Percentiles rank a stretch among this genome's conserved stretches.
Conservation (phyloP, 495 filamentous ascomycete species). For the Podospora tetraspora region DNA sequence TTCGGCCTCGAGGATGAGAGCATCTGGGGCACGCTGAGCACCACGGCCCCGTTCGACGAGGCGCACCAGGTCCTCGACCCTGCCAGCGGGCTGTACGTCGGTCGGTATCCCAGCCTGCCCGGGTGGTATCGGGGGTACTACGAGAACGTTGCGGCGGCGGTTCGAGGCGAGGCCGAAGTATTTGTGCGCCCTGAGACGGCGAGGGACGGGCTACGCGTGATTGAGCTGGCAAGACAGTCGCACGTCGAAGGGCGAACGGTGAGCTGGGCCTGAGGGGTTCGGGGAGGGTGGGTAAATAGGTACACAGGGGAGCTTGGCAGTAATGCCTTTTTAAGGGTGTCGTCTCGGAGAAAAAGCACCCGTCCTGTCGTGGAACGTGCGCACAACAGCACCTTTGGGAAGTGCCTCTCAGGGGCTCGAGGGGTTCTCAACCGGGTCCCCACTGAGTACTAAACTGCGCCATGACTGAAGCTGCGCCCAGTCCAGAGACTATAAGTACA, state of each 20-base stretch:
- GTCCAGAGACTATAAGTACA: no score
- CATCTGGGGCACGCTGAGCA: conserved; percentile 34
- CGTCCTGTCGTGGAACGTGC: no score
- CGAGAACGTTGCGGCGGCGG: conserved; percentile 50
- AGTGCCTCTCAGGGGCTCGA: no score
- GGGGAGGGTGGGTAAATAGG: no score
- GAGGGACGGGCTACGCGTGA: conserved; percentile 55
- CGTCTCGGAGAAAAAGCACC: no score
- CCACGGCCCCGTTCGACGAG: conserved; percentile 23
- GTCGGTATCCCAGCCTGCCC: conserved; percentile 34
- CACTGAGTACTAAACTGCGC: no score
- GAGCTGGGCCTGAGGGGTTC: conserved; percentile 16
- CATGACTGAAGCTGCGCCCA: no score
- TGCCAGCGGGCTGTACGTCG: conserved; percentile 23
- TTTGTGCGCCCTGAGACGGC: conserved; percentile 59
- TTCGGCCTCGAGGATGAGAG: conserved; percentile 54
- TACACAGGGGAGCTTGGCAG: no score
- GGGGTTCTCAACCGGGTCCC: no score
- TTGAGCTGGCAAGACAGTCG: conserved; percentile 58
- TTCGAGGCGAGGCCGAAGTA: conserved; percentile 31
- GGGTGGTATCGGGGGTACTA: conserved; percentile 62
- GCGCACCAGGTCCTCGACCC: conserved; percentile 21
- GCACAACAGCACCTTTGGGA: no score
- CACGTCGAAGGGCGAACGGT: conserved; percentile 24
- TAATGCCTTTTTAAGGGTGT: no score